These are phyloP conservation scores for Manihot esculenta DNA, from an alignment of 441 rosid genomes.

Conservation along the genomic window DNA sequence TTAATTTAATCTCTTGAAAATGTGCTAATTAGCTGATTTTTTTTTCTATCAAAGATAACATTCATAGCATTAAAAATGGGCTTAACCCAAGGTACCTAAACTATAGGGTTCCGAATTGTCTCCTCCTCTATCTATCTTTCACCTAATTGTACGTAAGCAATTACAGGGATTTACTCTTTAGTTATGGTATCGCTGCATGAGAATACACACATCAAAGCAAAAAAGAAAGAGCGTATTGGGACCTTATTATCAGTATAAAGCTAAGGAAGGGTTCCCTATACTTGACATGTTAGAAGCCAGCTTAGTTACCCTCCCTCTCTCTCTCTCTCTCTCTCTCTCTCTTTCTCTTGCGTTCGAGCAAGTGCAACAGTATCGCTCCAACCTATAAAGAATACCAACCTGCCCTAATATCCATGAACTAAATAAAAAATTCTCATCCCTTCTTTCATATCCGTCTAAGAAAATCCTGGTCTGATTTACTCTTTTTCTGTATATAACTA, in stretches of 20 bases:
- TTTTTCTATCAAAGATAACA: no score
- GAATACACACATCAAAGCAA: constrained; percentile 38
- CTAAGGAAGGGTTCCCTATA: constrained; percentile 34
- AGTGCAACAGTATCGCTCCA: constrained; percentile 41
- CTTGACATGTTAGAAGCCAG: constrained; percentile 42
- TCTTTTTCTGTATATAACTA: neutral
- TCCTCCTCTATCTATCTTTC: constrained; percentile 9
- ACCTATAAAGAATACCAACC: constrained; percentile 66
- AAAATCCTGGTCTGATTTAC: neutral
- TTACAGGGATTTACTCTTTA: neutral
- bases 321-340: constrained; percentile 35
- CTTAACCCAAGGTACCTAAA: constrained; percentile 11
- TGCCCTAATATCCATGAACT: constrained; percentile 27
- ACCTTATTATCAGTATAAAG: constrained; percentile 42
- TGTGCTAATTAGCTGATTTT: neutral
- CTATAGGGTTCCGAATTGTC: neutral
- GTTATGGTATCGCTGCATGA: constrained; percentile 36
- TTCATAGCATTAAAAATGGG: no score
- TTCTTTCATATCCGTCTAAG: neutral
- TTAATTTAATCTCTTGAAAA: neutral
- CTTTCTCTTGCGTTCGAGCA: constrained; percentile 44
- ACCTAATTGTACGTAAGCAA: constrained; percentile 23
- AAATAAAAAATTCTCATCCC: neutral
- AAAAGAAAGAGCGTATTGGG: constrained; percentile 25
- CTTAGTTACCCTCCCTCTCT: constrained; percentile 23